Evolutionary conservation across 495 filamentous ascomycete species (phyloP), one percentile per base, ranked within the genome.

Genomic region (Aspergillus ellipticus): DNA sequence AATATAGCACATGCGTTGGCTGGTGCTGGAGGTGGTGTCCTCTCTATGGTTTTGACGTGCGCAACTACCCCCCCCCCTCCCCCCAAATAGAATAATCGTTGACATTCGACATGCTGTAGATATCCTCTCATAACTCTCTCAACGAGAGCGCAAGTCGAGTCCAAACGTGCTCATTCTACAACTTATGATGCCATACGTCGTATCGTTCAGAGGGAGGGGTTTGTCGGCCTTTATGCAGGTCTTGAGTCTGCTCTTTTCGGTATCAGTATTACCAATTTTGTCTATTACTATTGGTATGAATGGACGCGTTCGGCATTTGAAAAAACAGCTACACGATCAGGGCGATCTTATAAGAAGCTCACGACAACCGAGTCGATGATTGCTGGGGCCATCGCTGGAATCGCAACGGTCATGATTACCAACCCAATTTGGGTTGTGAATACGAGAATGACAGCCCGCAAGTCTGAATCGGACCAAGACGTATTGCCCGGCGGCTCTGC

Each of bases 201-300:
- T 59, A 97, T 99, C 64, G 79, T 99, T 41, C 84, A 91, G 60
- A 85, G 94, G 59, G 95, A 99, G 72, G 94, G 94, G 46, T 75
- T 96, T 24, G 74, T 80, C 0, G 95, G 95, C 13, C 81, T 99
- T 4, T 97, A 94, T 69, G 84, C 92, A 4, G 92, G 92, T 9
- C 80, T 96, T 31, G 87, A 93, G 62, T 92, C 87, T 20, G 94
- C 94, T 8, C 79, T 99, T 4, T 97, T 99, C 70, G 94, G 95
- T 62, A 97, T 97, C 75, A 93, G 88, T 70, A 86, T 99, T 55
- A 99, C 94, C 53, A 99, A 99, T 73, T 97, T 99, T 62, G 92
- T 99, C 20, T 99, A 99, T 74, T 99, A 99, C 74, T 99, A 99
- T 75, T 99, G 94, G 86, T 99, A 97, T 76, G 94, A 99, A 76